These are phyloP conservation scores for Buxus sempervirens DNA, from an alignment of 164 flowering plant species.

Conservation along the genomic window DNA sequence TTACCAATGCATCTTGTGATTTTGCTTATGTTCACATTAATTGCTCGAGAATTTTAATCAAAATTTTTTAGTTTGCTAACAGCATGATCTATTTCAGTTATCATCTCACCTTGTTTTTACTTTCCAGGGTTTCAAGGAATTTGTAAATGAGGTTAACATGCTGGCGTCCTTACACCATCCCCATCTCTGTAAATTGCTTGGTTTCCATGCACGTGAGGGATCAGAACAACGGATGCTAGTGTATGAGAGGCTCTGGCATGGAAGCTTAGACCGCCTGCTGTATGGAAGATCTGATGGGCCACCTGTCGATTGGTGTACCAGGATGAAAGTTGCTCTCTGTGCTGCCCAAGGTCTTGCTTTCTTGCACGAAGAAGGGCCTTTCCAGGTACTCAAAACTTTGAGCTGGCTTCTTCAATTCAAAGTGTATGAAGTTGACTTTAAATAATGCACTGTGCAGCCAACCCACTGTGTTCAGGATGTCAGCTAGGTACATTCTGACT, in stretches of 20 bases:
- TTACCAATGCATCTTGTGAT: neutral
- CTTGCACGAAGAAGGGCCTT: constrained; percentile 98
- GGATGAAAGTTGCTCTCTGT: constrained; percentile 89
- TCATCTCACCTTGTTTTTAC: constrained; percentile 1
- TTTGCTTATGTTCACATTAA: too few relatives aligned
- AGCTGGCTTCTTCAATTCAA: neutral
- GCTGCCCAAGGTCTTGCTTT: constrained; percentile 97
- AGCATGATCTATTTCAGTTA: too few relatives aligned
- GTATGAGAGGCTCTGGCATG: constrained; percentile 89
- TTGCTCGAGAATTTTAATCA: neutral
- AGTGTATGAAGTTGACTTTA: neutral
- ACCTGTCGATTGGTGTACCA: constrained; percentile 81
- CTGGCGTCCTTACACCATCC: constrained; percentile 89
- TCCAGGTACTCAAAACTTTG: constrained; percentile 58
- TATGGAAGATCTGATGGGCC: constrained; percentile 89
- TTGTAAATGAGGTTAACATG: constrained; percentile 63
- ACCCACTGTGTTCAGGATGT: too few relatives aligned
- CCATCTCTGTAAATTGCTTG: constrained; percentile 83
- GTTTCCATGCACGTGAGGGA: constrained; percentile 90
- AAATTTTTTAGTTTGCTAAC: too few relatives aligned
- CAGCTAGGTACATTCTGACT: too few relatives aligned
- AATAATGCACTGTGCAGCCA: too few relatives aligned
- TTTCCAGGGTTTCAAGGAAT: constrained; percentile 64
- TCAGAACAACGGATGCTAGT: constrained; percentile 80
- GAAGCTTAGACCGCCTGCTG: constrained; percentile 80